phyloP scores from a whole-genome alignment of 2,329 filamentous ascomycete species.

The Phyllachora maydis region DNA sequence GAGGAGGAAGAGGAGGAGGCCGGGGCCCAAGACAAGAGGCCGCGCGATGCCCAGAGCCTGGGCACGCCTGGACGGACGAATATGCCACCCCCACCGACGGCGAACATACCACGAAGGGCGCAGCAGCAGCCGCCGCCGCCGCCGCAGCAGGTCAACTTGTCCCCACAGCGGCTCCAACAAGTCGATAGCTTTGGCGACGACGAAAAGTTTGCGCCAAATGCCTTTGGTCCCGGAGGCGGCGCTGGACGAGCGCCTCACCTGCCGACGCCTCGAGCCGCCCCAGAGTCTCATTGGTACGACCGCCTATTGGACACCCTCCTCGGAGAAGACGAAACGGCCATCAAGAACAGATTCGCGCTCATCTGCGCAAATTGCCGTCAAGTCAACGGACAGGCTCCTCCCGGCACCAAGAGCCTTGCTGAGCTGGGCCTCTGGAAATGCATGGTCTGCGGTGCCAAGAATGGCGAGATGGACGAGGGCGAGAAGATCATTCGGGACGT shows the following conservation, averaged over 20 bases:
- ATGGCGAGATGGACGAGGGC: constrained; percentile 63
- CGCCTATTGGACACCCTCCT: constrained; percentile 78
- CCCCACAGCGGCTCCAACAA: too few relatives aligned
- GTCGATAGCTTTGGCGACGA: neutral
- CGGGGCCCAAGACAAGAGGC: constrained; percentile 2
- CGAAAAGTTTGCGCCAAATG: constrained; percentile 53
- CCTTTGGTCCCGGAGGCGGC: constrained; percentile 20
- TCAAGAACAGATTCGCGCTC: constrained; percentile 76
- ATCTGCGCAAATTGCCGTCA: constrained; percentile 68
- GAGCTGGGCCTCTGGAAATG: constrained; percentile 82
- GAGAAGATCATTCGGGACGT: constrained; percentile 53
- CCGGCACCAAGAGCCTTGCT: constrained; percentile 54
- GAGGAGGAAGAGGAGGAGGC: constrained; percentile 10
- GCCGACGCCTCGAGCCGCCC: constrained; percentile 5
- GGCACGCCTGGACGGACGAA: constrained; percentile 18
- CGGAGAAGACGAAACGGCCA: constrained; percentile 82
- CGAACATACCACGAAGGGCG: constrained; percentile 31
- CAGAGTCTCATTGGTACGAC: constrained; percentile 69
- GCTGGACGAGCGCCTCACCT: too few relatives aligned
- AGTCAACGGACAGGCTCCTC: constrained; percentile 90
- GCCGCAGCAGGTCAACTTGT: constrained; percentile 22
- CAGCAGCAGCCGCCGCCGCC: constrained; percentile 8
- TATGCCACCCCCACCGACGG: constrained; percentile 37
- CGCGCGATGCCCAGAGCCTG: constrained; percentile 1
- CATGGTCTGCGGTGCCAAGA: constrained; percentile 61